Base-by-base conservation (phyloP, 2,329 filamentous ascomycete genomes). In the Epichloe festucae region DNA sequence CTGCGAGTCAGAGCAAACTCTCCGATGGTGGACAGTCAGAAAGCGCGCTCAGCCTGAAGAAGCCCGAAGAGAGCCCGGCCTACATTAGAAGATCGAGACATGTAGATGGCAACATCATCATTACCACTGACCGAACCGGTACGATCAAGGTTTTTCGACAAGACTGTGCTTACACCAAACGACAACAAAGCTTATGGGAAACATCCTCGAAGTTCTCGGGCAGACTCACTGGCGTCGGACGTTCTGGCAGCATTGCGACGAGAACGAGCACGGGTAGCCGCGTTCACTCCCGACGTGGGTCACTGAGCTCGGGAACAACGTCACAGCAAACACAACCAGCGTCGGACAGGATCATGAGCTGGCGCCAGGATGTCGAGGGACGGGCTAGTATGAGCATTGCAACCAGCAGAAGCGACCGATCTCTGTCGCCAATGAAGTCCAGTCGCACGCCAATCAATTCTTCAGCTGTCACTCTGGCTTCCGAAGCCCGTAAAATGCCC, bases 81-180 rank as follows among this genome's bases (percentile, higher is more conserved):
- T 95, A 94, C 60, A 68, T 90, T 38, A 77, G 87, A 11, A 82
- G 89, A 15, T 85, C 83, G 6, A 77, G 77, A 15, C 93, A 98
- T 63, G 71, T 74, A 14, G 82, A 84, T 54, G 93, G 93, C 27
- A 88, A 95, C 60, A 96, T 98, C 55, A 84, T 98, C 52, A 80
- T 97, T 48, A 95, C 91, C 0, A 87, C 90, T 2, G 91, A 96
- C 64, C 88, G 89, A 60, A 82, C 81, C 0, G 93, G 93, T 38
- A 79, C 82, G 27, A 93, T 98, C 69, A 96, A 96, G 64, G 85
- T 97, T 0, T 96, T 96, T 63, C 81, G 93, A 19, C 91, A 97
- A 66, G 93, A 98, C 64, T 96, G 91, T 63, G 93, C 91, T 0
- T 88, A 79, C 59, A 68, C 75, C 47, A 95, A 95, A 67, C 82